Base-by-base conservation (phyloP, 495 filamentous ascomycete genomes). In the Xylaria castorea region DNA sequence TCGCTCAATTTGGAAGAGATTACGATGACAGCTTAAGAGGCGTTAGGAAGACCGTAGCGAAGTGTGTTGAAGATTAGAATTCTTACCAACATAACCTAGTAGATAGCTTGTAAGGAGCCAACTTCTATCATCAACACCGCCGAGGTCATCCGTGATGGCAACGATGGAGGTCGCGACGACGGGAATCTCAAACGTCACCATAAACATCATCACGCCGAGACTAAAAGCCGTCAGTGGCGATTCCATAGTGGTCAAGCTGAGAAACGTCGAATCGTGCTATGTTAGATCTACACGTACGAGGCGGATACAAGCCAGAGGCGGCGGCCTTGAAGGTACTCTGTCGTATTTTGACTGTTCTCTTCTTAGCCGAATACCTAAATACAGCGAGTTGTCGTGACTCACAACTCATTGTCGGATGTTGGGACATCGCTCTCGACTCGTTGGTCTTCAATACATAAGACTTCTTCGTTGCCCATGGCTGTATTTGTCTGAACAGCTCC, bases 1-100 rank as follows among this genome's bases (percentile, higher is more conserved):
- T 88, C 83, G 65, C 85, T 87, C 8, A 86, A 70, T 69, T 86
- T 87, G 4, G 87, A 81, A 73, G 83, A 86, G 61, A 89, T 84
- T 50, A 87, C 79, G 62, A 88, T 58, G 3, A 58, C 18, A 3
- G 25, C 53, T 58, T 14, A 4, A 27, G 25, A n/a, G 14, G 16
- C 9, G 53, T 58, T n/a, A 58, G 25, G 14, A 32, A 8, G 14
- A 2, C 25, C 38, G 14, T 42, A 42, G 14, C 11, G 38, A 14
- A 42, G 38, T 12, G 38, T 42, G 2, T 42, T 42, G 38, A 42
- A 14, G 38, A 42, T 14, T 12, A 42, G 11, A 42, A 42, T 42
- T 12, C 38, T 42, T 42, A 63, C 32, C 38, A n/a, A 68, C 62
- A 42, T 73, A 73, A 9, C 71, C 71, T 14, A 73, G 38, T 5